Base-by-base conservation (phyloP, 148 eudicot species). In the Fallopia convolvulus region DNA sequence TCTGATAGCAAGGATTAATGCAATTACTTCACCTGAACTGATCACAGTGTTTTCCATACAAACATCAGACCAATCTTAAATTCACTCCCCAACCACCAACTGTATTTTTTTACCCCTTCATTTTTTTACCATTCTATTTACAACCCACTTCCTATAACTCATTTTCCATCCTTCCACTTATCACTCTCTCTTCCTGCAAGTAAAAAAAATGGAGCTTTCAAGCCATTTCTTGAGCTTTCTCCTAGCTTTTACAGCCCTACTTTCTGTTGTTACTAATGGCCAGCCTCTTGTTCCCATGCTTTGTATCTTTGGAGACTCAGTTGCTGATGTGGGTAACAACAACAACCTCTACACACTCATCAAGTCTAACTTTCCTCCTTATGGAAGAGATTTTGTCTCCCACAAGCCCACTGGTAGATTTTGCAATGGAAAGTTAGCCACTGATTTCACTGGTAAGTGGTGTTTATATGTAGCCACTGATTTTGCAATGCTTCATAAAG, bases 351-450 rank as follows among this genome's bases (percentile, higher is more conserved):
- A 78, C 74, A 94, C 98, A 1, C 70, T 92, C 15, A 83, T 94
- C 70, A 94, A 89, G 82, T 90, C 97, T 2, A 90, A 92, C 78
- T 94, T 94, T 74, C 93, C 88, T 61, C 98, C 98, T 77, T 92
- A 94, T 60, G 98, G 98, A 1, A 86, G 98, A 84, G 97, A 92
- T 78, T 94, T 89, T 47, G 87, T 82, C 14, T 84, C 78, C 23
- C 95, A 92, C 71, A 81, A 78, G 32, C 95, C 98, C 56, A 94
- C 97, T 21, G 98, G 98, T 10, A 87, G 98, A 77, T 94, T 94
- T 79, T 90, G 87, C 83, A 94, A 94, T 83, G 95, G 98, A 48
- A 94, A 94, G 60, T 83, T 89, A 66, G 98, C 98, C 77, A 87
- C 89, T 20, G 97, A 94, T 74, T 90, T 86, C 84, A 91, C 94